Evolutionary conservation across 1,139 yeast genomes (phyloP).

Genomic region (Pneumocystis murina): DNA sequence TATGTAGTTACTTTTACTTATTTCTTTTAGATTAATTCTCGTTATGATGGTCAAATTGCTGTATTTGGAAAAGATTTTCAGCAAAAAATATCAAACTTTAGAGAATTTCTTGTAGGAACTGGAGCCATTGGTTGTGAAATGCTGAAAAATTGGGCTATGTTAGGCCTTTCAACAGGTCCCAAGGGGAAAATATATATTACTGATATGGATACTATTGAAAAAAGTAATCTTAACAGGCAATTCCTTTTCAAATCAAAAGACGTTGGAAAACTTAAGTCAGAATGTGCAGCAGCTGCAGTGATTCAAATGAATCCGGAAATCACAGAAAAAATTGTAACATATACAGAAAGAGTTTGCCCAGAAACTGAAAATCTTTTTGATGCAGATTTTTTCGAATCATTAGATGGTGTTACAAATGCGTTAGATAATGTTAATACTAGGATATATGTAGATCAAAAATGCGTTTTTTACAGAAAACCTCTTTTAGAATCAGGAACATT

Average conservation of each 20-base stretch:
- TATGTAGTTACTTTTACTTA: background rate
- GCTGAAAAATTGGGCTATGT: constrained; percentile 94
- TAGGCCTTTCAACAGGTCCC: constrained; percentile 89
- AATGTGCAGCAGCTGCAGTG: constrained; percentile 79
- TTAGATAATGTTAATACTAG: constrained; percentile 95
- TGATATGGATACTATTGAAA: constrained; percentile 90
- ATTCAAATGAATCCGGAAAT: constrained; percentile 73
- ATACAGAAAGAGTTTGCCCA: constrained; percentile 76
- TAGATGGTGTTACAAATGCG: constrained; percentile 89
- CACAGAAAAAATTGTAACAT: constrained; percentile 57
- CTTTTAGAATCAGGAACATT: constrained; percentile 90
- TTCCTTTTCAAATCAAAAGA: constrained; percentile 86
- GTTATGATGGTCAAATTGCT: constrained; percentile 89
- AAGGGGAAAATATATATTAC: constrained; percentile 73
- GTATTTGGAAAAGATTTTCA: constrained; percentile 77
- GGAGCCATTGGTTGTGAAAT: constrained; percentile 99
- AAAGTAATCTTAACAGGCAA: constrained; percentile 89
- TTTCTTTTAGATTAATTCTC: constrained; percentile 25
- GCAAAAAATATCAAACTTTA: constrained; percentile 54
- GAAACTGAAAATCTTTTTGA: constrained; percentile 81
- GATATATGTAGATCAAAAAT: constrained; percentile 91
- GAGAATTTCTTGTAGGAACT: constrained; percentile 84
- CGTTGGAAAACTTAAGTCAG: constrained; percentile 83
- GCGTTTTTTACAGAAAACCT: constrained; percentile 84
- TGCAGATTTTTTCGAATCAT: constrained; percentile 68